A percentile compares a stretch with the other conserved stretches of the same genome.
These are phyloP conservation scores for Naegleria gruberi DNA, from an alignment of 208 protist genomes.

Conservation along the genomic window DNA sequence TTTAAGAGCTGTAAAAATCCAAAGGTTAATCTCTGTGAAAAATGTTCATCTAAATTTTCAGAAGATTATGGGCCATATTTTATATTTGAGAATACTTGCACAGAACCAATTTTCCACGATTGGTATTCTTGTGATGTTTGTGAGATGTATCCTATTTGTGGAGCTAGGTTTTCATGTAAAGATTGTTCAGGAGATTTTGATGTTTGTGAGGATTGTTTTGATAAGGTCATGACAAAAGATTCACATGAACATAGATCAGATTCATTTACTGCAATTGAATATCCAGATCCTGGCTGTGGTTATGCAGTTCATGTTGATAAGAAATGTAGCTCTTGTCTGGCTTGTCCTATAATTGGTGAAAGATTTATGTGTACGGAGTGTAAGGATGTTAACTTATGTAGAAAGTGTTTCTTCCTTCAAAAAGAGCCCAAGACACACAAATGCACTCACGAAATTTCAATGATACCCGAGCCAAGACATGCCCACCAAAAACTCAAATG, in stretches of 20 bases:
- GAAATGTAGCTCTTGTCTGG: constrained; percentile 8
- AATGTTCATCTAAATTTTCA: background rate
- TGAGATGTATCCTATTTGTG: constrained; percentile 38
- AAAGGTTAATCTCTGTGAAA: background rate
- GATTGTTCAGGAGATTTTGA: constrained; percentile 36
- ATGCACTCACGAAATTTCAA: background rate
- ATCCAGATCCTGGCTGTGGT: constrained; percentile 11
- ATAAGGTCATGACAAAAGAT: background rate
- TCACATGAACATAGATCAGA: background rate
- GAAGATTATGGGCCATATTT: background rate
- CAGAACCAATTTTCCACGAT: constrained; percentile 38
- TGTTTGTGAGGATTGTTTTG: constrained; percentile 36
- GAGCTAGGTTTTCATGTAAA: constrained; percentile 37
- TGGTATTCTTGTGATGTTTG: constrained; percentile 38
- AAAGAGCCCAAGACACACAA: constrained; percentile 17
- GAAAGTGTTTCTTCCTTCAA: constrained; percentile 26
- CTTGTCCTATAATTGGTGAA: constrained; percentile 26
- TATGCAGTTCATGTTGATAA: constrained; percentile 12
- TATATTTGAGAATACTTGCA: constrained; percentile 31
- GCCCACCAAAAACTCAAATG: background rate
- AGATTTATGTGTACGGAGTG: constrained; percentile 24
- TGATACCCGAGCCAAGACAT: background rate
- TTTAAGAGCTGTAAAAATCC: background rate
- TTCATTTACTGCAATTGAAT: background rate
- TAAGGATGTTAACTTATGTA: constrained; percentile 17